These are phyloP conservation scores for Scopulariopsis brevicaulis DNA, from an alignment of 2,329 filamentous ascomycete genomes.

Conservation along the genomic window DNA sequence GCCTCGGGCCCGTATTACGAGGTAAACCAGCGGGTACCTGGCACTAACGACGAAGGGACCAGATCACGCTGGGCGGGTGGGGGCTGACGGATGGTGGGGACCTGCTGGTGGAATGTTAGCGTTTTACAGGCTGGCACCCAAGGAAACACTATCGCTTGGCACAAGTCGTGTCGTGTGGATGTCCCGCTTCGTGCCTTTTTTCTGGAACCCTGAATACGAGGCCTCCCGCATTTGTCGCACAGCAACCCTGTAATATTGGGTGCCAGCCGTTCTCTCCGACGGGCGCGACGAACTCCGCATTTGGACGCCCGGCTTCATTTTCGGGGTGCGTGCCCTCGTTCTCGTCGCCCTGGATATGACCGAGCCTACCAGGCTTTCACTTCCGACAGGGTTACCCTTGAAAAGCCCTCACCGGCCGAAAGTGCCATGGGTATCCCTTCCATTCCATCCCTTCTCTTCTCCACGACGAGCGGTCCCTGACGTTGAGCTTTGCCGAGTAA, in stretches of 20 bases:
- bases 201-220: slow-evolving; percentile 1
- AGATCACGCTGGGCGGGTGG: too few species aligned
- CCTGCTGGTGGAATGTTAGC: too few species aligned
- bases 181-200: not conserved
- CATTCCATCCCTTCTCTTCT: not conserved
- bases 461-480: too few species aligned
- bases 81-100: too few species aligned
- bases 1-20: too few species aligned
- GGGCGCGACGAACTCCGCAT: not conserved
- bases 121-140: not conserved
- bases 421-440: not conserved
- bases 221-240: not conserved
- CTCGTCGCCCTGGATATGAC: not conserved
- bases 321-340: not conserved
- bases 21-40: too few species aligned
- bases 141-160: not conserved
- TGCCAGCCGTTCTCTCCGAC: too few species aligned
- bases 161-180: too few species aligned
- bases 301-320: not conserved
- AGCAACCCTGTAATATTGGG: not conserved
- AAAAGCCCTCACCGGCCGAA: too few species aligned
- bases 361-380: not conserved
- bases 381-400: too few species aligned
- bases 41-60: too few species aligned
- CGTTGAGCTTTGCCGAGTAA: too few species aligned